Percentiles rank a stretch among this genome's conserved stretches.
phyloP scores from a whole-genome alignment of 805 yeast species.

The Candida tibetensis region DNA sequence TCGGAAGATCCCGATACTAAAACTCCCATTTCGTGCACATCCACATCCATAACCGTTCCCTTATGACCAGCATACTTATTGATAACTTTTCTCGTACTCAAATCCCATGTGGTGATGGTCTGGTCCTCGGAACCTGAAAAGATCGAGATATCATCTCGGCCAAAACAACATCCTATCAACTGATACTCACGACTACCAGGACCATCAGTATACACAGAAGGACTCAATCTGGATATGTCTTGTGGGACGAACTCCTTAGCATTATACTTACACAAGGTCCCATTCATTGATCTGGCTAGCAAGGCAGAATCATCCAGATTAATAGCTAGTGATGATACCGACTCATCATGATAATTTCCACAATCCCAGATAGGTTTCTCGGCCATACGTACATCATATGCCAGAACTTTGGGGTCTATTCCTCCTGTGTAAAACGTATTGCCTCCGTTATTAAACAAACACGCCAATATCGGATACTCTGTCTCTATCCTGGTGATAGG shows the following conservation, averaged over 20 bases:
- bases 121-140: conserved; percentile 64
- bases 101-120: conserved; percentile 59
- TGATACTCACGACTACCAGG: conserved; percentile 50
- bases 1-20: conserved; percentile 54
- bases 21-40: conserved; percentile 46
- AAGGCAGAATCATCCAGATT: conserved; percentile 46
- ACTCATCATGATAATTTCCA: conserved; percentile 39
- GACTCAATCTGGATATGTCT: conserved; percentile 40
- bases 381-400: conserved; percentile 54
- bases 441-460: conserved; percentile 36
- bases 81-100: conserved; percentile 44
- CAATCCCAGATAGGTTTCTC: conserved; percentile 45
- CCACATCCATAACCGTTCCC: conserved; percentile 62
- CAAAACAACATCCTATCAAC: conserved; percentile 48
- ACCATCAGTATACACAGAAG: conserved; percentile 57
- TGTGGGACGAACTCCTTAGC: conserved; percentile 43
- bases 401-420: conserved; percentile 60
- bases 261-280: conserved; percentile 56
- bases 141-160: conserved; percentile 38
- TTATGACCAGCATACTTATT: conserved; percentile 57
- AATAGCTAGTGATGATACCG: conserved; percentile 54
- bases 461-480: conserved; percentile 57
- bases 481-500: conserved; percentile 40
- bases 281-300: conserved; percentile 56
- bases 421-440: conserved; percentile 56